These are phyloP conservation scores for Eucalyptus viminalis DNA, from an alignment of 345 rosid species.

Conservation along the genomic window DNA sequence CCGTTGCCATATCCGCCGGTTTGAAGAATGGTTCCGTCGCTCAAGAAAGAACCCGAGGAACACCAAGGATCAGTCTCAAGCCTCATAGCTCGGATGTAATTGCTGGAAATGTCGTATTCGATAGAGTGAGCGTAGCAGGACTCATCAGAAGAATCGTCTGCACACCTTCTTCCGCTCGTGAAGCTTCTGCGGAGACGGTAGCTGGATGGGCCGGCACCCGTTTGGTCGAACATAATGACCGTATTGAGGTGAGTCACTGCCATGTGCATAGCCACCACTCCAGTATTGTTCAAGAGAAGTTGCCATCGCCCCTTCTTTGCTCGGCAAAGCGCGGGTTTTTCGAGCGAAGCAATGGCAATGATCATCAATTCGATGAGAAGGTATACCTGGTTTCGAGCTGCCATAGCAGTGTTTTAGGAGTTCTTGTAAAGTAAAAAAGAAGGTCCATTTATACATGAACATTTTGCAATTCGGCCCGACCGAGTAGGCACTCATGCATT, in stretches of 20 bases:
- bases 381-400: background rate
- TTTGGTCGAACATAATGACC: slow-evolving; percentile 23
- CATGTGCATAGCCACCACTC: slow-evolving; percentile 25
- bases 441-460: background rate
- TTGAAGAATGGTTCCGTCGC: slow-evolving; percentile 31
- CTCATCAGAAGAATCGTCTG: background rate
- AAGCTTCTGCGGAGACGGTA: slow-evolving; percentile 1
- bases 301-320: slow-evolving; percentile 12
- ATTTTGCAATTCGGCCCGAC: background rate
- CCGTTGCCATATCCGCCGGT: slow-evolving; percentile 24
- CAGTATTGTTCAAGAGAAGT: slow-evolving; percentile 10
- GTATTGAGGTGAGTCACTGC: slow-evolving; percentile 12
- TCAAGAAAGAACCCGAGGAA: slow-evolving; percentile 21
- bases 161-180: background rate
- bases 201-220: slow-evolving; percentile 4
- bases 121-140: slow-evolving; percentile 24
- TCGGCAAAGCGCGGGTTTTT: background rate
- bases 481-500: background rate
- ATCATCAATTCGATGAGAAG: background rate
- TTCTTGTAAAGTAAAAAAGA: background rate
- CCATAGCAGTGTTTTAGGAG: background rate
- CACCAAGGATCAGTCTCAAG: slow-evolving; percentile 25
- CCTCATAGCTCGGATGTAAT: slow-evolving; percentile 13
- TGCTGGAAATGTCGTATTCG: slow-evolving; percentile 3
- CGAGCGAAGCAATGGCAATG: background rate